These are phyloP conservation scores for Exophiala bonariae DNA, from an alignment of 2,329 filamentous ascomycete species.

Conservation along the genomic window DNA sequence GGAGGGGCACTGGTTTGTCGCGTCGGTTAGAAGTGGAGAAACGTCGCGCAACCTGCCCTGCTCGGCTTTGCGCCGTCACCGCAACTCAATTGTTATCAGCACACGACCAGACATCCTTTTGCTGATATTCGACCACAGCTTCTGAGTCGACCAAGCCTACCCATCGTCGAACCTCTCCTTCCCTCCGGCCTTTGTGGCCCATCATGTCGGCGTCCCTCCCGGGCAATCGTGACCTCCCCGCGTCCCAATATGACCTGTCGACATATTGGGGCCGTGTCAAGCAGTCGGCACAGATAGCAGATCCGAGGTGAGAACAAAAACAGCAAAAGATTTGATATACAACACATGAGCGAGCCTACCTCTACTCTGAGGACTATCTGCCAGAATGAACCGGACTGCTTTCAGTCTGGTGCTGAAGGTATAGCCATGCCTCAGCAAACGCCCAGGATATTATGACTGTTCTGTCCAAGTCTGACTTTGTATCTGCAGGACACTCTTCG, in stretches of 20 bases:
- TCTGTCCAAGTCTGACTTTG: slow-evolving; percentile 4
- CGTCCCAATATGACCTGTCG: slow-evolving; percentile 85
- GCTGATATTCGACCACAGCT: background rate
- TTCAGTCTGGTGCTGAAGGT: slow-evolving; percentile 16
- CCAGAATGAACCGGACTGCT: too few species aligned
- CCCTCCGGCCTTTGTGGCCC: slow-evolving; percentile 7
- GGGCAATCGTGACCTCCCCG: slow-evolving; percentile 76
- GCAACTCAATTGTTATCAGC: background rate
- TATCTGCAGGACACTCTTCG: slow-evolving; percentile 75
- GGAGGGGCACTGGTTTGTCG: too few species aligned
- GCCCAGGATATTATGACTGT: background rate
- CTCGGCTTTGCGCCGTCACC: too few species aligned
- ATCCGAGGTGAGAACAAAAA: slow-evolving; percentile 76
- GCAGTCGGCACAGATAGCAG: slow-evolving; percentile 85
- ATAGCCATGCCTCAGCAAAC: slow-evolving; percentile 15
- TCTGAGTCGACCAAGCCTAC: background rate
- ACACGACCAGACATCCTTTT: background rate
- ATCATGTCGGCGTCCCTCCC: slow-evolving; percentile 63
- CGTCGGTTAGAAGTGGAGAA: too few species aligned
- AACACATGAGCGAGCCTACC: background rate
- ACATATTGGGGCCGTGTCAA: slow-evolving; percentile 95
- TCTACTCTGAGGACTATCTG: too few species aligned
- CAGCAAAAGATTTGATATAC: background rate
- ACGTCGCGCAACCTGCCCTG: too few species aligned
- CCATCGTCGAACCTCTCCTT: background rate